Base-by-base conservation (phyloP, 192 early-diverging fungal genomes). In the Umbelopsis vinacea region DNA sequence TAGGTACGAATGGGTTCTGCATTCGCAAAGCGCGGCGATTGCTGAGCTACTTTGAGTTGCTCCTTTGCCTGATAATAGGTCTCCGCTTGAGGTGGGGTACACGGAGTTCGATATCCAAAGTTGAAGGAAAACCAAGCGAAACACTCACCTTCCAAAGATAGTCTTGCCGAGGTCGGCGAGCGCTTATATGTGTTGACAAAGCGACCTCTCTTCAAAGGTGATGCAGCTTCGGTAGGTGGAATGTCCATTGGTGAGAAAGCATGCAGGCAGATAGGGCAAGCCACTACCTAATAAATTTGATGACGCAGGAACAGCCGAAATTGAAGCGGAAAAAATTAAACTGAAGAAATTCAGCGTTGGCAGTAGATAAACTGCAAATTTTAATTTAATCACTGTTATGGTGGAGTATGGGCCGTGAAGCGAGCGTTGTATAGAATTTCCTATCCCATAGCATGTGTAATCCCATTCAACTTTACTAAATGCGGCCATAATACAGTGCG, bases 171-270 rank as follows among this genome's bases (percentile, higher is more conserved):
- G 29, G 57, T 63, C 6, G 57, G 57, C 8, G 57, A 38, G 8
- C 57, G 57, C 33, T 17, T 29, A 37, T 63, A 63, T 37, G 57
- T 63, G 19, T 63, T 63, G 24, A 63, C 57, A 63, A 63, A 63
- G 11, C 57, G 57, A 63, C 57, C 57, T 63, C 57, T 63, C 14
- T 63, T 63, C 57, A 63, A 63, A 14, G 57, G 57, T 63, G 57
- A 63, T 38, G 57, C 26, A 29, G 57, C 57, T 63, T 63, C 57
- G 26, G 57, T 63, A 15, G 57, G 57, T 63, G 57, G 57, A 37
- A 63, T 63, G 57, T 63, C 57, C 57, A 63, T 63, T 35, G 57
- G 29, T 63, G 57, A 63, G 33, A 35, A 63, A 50, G 19, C 48
- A 50, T 50, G 48, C 15, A n/a, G 19, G 4, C 9, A 6, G 48